Base-by-base conservation (phyloP, 768 basidiomycete genomes). In the Kockovaella imperatae region DNA sequence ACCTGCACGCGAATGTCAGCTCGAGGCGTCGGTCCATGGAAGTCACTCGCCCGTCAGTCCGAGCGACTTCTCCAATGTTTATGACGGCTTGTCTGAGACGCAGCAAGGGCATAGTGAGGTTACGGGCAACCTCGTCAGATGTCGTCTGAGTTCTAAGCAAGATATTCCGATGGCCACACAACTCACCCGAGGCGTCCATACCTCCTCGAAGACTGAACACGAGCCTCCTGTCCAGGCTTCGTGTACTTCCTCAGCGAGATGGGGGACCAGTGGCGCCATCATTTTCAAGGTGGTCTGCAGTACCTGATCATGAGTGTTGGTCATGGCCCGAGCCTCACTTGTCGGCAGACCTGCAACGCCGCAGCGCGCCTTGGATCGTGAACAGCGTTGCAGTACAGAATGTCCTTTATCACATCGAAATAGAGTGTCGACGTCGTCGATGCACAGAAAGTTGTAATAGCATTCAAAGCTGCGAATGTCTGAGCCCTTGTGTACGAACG, bases 321-420 rank as follows among this genome's bases (percentile, higher is more conserved):
- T 17, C 20, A 30, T n/a, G n/a, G n/a, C n/a, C n/a, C n/a, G n/a
- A n/a, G n/a, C n/a, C n/a, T n/a, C n/a, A n/a, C n/a, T n/a, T n/a
- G n/a, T n/a, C n/a, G n/a, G n/a, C n/a, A n/a, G n/a, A n/a, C 77
- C 50, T 81, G 77, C 11, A 95, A 74, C 1, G 86, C 83, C 4
- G 83, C 80, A 5, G 79, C 75, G 13, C 93, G 80, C 34, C 80
- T 75, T 2, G 68, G 57, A 50, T 78, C 78, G 18, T 75, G 58
- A 2, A 71, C 46, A 7, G 73, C 64, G 58, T 86, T 77, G 28
- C 87, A 86, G 62, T 99, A 96, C 8, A 99, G 73, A 36, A 78
- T 77, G 68, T 97, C 93, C 44, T 95, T 95, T 28, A 81, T 86
- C 41, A 86, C 81, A 61, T 91, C 89, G 54, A 96, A 87, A 71